Evolutionary conservation across 805 yeast species (phyloP), one percentile per base, ranked within the genome.

Genomic region (Ogataea dorogensis): DNA sequence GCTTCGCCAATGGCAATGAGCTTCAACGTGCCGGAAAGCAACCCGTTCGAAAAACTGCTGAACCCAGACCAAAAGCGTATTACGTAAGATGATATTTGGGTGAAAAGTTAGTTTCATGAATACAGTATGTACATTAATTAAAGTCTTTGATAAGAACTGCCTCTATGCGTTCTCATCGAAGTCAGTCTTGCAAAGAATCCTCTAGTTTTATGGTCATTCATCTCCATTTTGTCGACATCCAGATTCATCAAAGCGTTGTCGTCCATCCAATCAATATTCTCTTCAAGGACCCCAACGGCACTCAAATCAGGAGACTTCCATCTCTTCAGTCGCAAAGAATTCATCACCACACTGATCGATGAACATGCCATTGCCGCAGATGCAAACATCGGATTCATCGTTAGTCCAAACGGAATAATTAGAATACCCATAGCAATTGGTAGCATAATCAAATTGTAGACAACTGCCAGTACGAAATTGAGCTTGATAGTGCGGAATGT

Each of bases 371-470:
- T 93, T 1, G 96, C 84, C 10, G 80, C 75, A 26, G 93, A 87
- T 1, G 98, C 98, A 54, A 86, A 75, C 56, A 86, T 79, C 2
- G 98, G 98, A 33, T 86, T 86, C 48, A 89, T 63, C 36, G 82
- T 74, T 32, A 86, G 68, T 23, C 84, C 81, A 63, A 81, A 78
- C 2, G 95, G 95, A 20, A 75, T 61, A 31, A 79, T 72, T 36
- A 91, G 68, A n/a, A 82, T 73, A 1, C 97, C 97, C 81, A 94
- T 91, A 0, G 98, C 96, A 48, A 91, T 73, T 2, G 98, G 98
- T 22, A 91, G 70, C 81, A 93, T 91, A 18, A 85, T 64, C 12
- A 84, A 26, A 52, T 91, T 91, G 63, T 91, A 91, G 27, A 87
- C 65, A 7, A 81, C 73, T 1, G 98, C 96, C 83, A 96, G 85